phyloP scores from a whole-genome alignment of 257 asterid genomes.

The Nicotiana undulata region DNA sequence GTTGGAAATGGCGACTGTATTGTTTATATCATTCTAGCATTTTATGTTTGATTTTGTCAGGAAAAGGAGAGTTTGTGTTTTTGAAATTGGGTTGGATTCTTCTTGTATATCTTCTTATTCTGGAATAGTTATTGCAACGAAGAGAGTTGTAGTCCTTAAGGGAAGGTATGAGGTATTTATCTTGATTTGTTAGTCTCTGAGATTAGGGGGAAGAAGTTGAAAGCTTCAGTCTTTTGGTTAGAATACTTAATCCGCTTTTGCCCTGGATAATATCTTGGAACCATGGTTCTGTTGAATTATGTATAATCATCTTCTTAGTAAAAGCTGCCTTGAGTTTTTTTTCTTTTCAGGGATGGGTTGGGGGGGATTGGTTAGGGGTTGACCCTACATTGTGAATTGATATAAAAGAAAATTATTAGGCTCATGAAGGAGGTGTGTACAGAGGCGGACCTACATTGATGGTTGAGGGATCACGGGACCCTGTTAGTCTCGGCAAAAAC shows the following conservation, averaged over 20 bases:
- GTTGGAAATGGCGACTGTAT: neutral
- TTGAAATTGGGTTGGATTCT: neutral
- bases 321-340: neutral
- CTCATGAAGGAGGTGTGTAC: neutral
- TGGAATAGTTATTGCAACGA: neutral
- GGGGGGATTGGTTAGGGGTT: neutral
- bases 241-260: neutral
- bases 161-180: neutral
- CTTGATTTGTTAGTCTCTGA: neutral
- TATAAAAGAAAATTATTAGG: neutral
- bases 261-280: neutral
- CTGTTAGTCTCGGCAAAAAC: too few relatives aligned
- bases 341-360: neutral
- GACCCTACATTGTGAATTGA: neutral
- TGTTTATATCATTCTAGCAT: neutral
- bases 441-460: too few relatives aligned
- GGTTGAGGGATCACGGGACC: too few relatives aligned
- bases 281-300: neutral
- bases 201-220: neutral
- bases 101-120: neutral
- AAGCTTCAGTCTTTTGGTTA: neutral
- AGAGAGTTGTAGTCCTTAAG: neutral
- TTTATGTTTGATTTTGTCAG: conserved; percentile 2
- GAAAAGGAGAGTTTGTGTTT: neutral
- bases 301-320: neutral